Evolutionary conservation across 192 early-diverging fungal genomes (phyloP).

Genomic region (Backusella liffmaniae): DNA sequence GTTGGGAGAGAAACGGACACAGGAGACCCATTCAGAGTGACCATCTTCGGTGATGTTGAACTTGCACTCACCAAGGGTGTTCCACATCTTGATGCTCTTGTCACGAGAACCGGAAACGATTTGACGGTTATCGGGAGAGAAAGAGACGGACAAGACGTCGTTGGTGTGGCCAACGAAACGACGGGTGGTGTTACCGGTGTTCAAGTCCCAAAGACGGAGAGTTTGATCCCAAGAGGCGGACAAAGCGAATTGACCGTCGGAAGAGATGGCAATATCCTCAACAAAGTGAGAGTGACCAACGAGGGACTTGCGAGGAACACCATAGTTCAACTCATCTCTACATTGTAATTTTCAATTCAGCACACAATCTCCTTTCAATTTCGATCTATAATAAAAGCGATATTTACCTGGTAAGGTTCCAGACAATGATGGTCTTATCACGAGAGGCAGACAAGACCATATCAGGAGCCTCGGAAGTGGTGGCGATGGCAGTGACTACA

Average conservation of each 20-base stretch:
- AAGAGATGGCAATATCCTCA: conserved; percentile 97
- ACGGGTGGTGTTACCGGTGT: conserved; percentile 92
- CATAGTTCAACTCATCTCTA: conserved; percentile 90
- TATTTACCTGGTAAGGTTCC: conserved; percentile 73
- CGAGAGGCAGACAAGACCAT: conserved; percentile 96
- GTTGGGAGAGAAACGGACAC: conserved; percentile 99
- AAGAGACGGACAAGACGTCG: conserved; percentile 98
- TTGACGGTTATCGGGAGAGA: conserved; percentile 99
- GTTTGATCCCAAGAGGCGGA: conserved; percentile 99
- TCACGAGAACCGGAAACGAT: conserved; percentile 98
- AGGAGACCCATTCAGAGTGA: conserved; percentile 98
- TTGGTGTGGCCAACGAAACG: conserved; percentile 96
- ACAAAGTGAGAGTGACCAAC: conserved; percentile 99
- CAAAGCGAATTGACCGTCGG: conserved; percentile 98
- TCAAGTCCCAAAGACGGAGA: conserved; percentile 98
- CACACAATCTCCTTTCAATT: not conserved
- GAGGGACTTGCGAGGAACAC: conserved; percentile 86
- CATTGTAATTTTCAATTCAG: not conserved
- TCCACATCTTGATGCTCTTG: conserved; percentile 98
- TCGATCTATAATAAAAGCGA: not conserved
- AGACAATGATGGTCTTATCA: conserved; percentile 99
- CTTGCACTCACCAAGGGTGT: conserved; percentile 99
- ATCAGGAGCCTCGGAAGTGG: conserved; percentile 93
- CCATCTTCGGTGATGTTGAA: conserved; percentile 95
- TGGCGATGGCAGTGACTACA: conserved; percentile 94